Base-by-base conservation (phyloP, 495 filamentous ascomycete genomes). In the Trichoderma parareesei region DNA sequence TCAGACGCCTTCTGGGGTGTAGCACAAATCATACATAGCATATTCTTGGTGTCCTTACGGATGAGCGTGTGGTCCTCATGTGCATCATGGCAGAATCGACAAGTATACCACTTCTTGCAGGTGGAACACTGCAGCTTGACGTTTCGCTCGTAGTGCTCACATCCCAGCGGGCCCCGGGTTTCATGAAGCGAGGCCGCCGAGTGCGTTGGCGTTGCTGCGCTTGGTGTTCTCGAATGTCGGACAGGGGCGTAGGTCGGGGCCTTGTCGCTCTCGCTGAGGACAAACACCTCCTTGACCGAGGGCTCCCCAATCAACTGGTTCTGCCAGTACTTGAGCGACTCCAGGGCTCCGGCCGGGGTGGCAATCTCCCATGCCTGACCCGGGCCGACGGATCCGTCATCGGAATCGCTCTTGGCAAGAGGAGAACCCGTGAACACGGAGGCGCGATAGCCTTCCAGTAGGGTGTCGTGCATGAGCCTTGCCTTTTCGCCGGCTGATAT, bases 11-110 rank as follows among this genome's bases (percentile, higher is more conserved):
- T 84, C 70, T 99, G 94, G 11, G 94, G 87, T 69, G 87, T 87
- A 11, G 87, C 87, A 76, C 94, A 99, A 38, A 93, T 81, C 94
- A 99, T 99, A 78, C 94, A 99, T 27, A 98, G 81, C 94, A 99
- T 99, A 72, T 97, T 88, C 75, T 89, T 88, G 37, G 93, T 98
- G 66, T 89, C 88, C 61, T 84, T 85, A 57, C 94, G 87, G 70
- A 89, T 84, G 64, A 99, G 80, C 69, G 76, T 79, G 76, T 98
- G 94, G 70, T 92, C 87, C 73, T 97, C 90, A 33, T 81, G 83
- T 53, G 85, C 87, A 69, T 99, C 93, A 72, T 99, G 94, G 72
- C 94, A 99, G 73, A 97, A 88, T 27, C 94, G 88, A 70, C 94
- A 99, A 0, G 95, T 91, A 69, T 96, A 93, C 95, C 95, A 99